phyloP scores from a whole-genome alignment of 2,329 filamentous ascomycete species.

The Microascus cirrosus region DNA sequence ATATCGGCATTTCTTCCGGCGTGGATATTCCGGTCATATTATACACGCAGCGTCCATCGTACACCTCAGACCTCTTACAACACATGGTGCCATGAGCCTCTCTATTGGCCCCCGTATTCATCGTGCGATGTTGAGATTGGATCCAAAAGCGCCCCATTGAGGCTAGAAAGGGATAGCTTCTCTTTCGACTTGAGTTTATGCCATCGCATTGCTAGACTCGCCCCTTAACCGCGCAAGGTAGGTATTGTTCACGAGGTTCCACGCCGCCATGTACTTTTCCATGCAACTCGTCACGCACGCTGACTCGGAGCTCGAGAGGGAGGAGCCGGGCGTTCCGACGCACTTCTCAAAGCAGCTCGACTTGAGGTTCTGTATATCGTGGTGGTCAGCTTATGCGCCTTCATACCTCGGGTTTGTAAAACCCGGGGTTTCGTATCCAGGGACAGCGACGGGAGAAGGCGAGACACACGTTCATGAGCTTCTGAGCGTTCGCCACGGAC shows the following conservation, averaged over 20 bases:
- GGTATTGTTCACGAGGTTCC: slow-evolving; percentile 62
- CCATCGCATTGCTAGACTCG: slow-evolving; percentile 24
- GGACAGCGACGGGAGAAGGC: background rate
- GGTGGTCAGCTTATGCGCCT: background rate
- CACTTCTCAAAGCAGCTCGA: slow-evolving; percentile 73
- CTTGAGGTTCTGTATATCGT: slow-evolving; percentile 56
- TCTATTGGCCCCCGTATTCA: too few species aligned
- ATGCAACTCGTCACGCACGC: slow-evolving; percentile 66
- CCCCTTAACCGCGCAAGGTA: slow-evolving; percentile 55
- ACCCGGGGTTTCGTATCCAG: background rate
- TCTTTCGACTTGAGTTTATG: background rate
- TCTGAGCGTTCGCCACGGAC: slow-evolving; percentile 56
- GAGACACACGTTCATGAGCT: slow-evolving; percentile 55
- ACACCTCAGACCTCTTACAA: background rate
- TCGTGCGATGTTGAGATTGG: too few species aligned
- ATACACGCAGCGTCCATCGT: background rate
- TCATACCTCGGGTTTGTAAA: background rate
- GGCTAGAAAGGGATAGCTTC: background rate
- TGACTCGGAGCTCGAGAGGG: slow-evolving; percentile 56
- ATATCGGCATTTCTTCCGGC: background rate
- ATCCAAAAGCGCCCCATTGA: too few species aligned
- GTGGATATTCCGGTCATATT: background rate
- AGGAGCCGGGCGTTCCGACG: slow-evolving; percentile 56
- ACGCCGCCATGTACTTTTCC: slow-evolving; percentile 75
- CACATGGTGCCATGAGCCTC: too few species aligned